Base-by-base conservation (phyloP, 768 basidiomycete species). In the Naematelia aurantialba region DNA sequence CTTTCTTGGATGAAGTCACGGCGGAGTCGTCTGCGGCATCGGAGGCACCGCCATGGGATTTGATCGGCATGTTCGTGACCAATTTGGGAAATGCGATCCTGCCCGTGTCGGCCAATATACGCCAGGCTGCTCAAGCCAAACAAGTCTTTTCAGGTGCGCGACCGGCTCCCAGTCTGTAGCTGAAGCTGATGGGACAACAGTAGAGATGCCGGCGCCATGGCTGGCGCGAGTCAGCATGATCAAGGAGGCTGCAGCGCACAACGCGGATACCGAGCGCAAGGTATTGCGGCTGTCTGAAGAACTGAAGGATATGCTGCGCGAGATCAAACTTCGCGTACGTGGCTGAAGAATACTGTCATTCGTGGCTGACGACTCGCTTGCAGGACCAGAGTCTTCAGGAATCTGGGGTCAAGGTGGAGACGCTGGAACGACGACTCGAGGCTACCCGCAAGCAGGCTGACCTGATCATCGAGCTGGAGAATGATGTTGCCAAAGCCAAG, bases 391-490 rank as follows among this genome's bases (percentile, higher is more conserved):
- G 78, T 24, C 85, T 91, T 31, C 91, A 97, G 75, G 96, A 98
- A 71, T 81, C 86, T 3, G 80, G 81, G 1, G 92, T 97, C 56
- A 97, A 93, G 81, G 91, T 97, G 57, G 91, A 97, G 74, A 82
- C 93, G 13, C 89, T 98, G 85, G 92, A 96, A 73, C 85, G 92
- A 47, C 84, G 91, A 29, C 86, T 92, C 82, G 93, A 98, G 73
- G 83, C 85, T 1, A 87, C 86, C 61, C 93, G 91, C 82, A 90
- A 88, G 75, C 90, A 94, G 68, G 86, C 87, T 3, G 94, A 97
- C 56, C 79, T 83, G 5, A 88, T 97, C 52, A 76, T 80, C 13
- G 88, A 90, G 60, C 83, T 98, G 19, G 92, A 97, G 78, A 78
- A 73, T 29, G 87, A 93, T 67, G 80, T 97, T 1, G 78, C 81